Evolutionary conservation across 1,139 yeast genomes (phyloP).

Genomic region (Candida sp.): DNA sequence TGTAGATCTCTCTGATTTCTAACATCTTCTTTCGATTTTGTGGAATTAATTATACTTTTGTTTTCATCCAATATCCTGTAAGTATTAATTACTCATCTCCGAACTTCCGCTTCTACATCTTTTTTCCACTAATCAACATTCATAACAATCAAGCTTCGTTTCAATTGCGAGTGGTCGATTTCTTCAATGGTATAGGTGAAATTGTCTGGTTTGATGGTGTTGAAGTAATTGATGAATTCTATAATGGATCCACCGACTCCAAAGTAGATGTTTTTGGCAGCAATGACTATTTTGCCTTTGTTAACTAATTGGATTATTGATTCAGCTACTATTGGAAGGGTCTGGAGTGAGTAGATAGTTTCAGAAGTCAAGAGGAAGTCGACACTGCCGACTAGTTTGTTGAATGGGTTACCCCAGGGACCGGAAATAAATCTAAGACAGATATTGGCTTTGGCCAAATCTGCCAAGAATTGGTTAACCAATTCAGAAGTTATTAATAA

Average conservation of each 20-base stretch:
- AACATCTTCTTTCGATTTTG: too few relatives aligned
- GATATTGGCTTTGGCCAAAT: slow-evolving; percentile 38
- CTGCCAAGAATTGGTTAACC: slow-evolving; percentile 35
- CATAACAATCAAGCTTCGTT: slow-evolving; percentile 23
- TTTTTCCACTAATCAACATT: neutral
- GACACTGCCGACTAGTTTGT: slow-evolving; percentile 24
- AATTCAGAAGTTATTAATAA: slow-evolving; percentile 7
- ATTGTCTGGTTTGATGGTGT: slow-evolving; percentile 6
- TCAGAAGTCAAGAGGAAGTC: slow-evolving; percentile 75
- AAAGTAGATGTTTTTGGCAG: slow-evolving; percentile 91
- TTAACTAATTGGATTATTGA: slow-evolving; percentile 44
- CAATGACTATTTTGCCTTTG: slow-evolving; percentile 44
- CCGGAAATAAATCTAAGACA: slow-evolving; percentile 65
- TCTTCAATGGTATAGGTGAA: slow-evolving; percentile 18
- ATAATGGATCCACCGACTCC: slow-evolving; percentile 96
- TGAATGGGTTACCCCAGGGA: slow-evolving; percentile 74
- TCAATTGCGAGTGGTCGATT: slow-evolving; percentile 27
- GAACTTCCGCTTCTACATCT: too few relatives aligned
- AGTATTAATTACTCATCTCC: too few relatives aligned
- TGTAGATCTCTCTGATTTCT: too few relatives aligned
- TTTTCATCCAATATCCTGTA: too few relatives aligned
- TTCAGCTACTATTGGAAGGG: slow-evolving; percentile 68
- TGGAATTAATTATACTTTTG: too few relatives aligned
- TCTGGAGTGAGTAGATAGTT: slow-evolving; percentile 80
- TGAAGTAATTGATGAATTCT: slow-evolving; percentile 54